These are phyloP conservation scores for Anethum foeniculum DNA, from an alignment of 140 eudicot species.

Conservation along the genomic window DNA sequence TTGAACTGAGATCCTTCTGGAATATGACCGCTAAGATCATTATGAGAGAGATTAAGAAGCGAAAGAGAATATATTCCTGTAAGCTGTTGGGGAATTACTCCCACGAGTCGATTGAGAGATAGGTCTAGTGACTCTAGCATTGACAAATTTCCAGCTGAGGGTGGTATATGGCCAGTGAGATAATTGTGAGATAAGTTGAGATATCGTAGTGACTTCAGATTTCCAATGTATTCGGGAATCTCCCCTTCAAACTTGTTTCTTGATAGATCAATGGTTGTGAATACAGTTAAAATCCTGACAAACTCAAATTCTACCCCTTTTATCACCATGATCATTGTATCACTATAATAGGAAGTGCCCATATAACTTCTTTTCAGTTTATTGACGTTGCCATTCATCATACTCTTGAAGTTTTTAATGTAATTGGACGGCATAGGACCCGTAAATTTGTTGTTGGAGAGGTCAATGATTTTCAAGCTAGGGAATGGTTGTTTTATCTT, in stretches of 20 bases:
- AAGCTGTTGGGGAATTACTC: not conserved
- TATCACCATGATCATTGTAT: constrained; percentile 3
- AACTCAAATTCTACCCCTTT: constrained; percentile 9
- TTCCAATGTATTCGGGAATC: constrained; percentile 20
- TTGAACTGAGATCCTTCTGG: not conserved
- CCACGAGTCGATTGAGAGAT: not conserved
- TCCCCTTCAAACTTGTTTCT: constrained; percentile 24
- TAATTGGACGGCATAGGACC: constrained; percentile 22
- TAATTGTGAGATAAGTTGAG: not conserved
- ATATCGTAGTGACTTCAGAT: constrained; percentile 13
- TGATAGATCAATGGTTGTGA: constrained; percentile 24
- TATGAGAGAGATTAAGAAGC: not conserved
- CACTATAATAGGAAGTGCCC: not conserved
- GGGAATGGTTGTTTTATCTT: not conserved
- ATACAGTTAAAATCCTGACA: not conserved
- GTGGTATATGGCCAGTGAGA: not conserved
- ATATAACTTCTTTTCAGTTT: not conserved
- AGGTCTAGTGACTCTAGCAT: not conserved
- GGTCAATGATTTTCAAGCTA: constrained; percentile 29
- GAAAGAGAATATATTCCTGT: not conserved
- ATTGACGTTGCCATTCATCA: constrained; percentile 12
- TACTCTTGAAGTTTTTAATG: constrained; percentile 19
- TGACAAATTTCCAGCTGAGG: no score
- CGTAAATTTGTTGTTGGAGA: constrained; percentile 27
- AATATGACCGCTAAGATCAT: not conserved